Percentiles rank a stretch among this genome's conserved stretches.
Evolutionary conservation across 1,139 yeast species (phyloP).

Genomic region (Kodamaea alishanica): DNA sequence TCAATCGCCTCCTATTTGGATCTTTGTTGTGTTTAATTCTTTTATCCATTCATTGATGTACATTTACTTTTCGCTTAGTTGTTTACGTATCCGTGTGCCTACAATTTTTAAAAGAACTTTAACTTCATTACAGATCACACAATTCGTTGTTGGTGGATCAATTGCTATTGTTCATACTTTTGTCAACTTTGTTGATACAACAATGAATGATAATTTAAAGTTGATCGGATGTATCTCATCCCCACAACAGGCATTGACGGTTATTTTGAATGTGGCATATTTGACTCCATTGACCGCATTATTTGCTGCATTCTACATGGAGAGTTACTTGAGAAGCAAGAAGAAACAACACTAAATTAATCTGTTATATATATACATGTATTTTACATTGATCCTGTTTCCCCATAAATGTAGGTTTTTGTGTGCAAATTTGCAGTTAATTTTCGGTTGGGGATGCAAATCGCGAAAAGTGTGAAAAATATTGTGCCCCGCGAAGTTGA

Average conservation of each 20-base stretch:
- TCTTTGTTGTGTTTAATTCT: slow-evolving; percentile 75
- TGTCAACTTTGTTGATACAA: slow-evolving; percentile 54
- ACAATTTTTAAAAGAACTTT: slow-evolving; percentile 53
- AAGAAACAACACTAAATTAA: slow-evolving; percentile 1
- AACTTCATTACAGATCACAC: slow-evolving; percentile 68
- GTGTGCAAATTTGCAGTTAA: too few relatives aligned
- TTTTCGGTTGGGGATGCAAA: too few relatives aligned
- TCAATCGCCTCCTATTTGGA: slow-evolving; percentile 77
- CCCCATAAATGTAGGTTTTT: too few relatives aligned
- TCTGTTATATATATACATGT: background rate
- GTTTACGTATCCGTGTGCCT: slow-evolving; percentile 61
- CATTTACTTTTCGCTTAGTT: slow-evolving; percentile 63
- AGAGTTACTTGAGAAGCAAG: slow-evolving; percentile 47
- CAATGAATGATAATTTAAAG: slow-evolving; percentile 26
- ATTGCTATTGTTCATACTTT: slow-evolving; percentile 63
- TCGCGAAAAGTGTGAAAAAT: too few relatives aligned
- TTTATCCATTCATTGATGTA: slow-evolving; percentile 77
- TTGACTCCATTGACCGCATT: slow-evolving; percentile 68
- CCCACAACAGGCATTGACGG: slow-evolving; percentile 62
- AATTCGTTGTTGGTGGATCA: slow-evolving; percentile 68
- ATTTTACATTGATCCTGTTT: background rate
- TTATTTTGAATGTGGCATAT: slow-evolving; percentile 60
- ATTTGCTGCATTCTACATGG: slow-evolving; percentile 68
- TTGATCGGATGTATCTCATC: slow-evolving; percentile 55
- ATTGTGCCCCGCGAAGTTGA: too few relatives aligned